Base-by-base conservation (phyloP, 2,329 filamentous ascomycete species). In the Dactylellina sp. region DNA sequence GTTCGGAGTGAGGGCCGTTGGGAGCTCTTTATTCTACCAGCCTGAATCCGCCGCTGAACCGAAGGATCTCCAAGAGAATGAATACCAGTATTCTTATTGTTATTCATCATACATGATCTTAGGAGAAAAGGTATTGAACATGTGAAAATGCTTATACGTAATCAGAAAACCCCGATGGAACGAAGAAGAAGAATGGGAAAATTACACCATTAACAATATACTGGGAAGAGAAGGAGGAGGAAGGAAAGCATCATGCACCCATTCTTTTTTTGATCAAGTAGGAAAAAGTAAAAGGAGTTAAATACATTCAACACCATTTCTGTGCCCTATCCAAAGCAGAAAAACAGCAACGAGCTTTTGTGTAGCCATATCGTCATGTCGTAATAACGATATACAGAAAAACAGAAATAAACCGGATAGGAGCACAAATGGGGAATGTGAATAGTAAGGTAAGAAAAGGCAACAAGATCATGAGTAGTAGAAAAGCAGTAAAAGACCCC, bases 301-400 rank as follows among this genome's bases (percentile, higher is more conserved):
- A 72, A 65, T 60, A 65, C 68, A 72, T 64, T 64, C 53, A 72
- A 72, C 68, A 75, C 71, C 63, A 42, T 75, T 75, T 52, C 62
- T 50, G 61, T 66, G 55, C 56, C 52, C 44, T 46, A 37, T 46
- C 37, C 59, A 49, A 56, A 62, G 59, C 42, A 62, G 59, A 47
- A 64, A 72, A 72, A 64, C 60, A 72, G 60, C 44, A 59, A 63
- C 57, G 50, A 63, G 63, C 50, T 63, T 71, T 71, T 71, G 57
- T 63, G 39, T 37, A 35, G 32, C 9, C 16, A 39, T 32, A 60
- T 63, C 59, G 46, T 55, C 50, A 68, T 42, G 52, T 65, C 50
- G 35, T 57, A 55, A 55, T 18, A 40, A 57, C 20, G 37, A 44
- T 24, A 25, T 49, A 37, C 52, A 55, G 6, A 56, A 35, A 65